Conservation (phyloP, 2,329 filamentous ascomycete species). For the Penicillium sp. region DNA sequence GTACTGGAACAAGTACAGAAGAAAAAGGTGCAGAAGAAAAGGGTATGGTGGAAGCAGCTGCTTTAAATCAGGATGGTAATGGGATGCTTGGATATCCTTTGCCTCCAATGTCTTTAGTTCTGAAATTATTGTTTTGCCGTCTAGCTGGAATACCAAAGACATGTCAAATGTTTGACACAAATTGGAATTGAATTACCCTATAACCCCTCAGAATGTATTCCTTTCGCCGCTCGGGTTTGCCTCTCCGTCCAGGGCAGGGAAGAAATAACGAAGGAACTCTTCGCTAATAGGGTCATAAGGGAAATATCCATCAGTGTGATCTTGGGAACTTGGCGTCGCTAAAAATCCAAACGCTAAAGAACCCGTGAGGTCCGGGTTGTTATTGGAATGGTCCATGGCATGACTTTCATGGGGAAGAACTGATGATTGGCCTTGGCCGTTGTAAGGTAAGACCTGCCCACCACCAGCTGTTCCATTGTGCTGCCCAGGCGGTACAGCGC, state of each 20-base stretch:
- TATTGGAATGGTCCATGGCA: background rate
- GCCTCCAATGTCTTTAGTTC: no score
- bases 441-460: background rate
- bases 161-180: no score
- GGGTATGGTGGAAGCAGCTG: no score
- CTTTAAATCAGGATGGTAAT: no score
- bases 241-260: background rate
- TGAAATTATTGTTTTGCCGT: no score
- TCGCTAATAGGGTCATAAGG: background rate
- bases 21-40: no score
- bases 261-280: background rate
- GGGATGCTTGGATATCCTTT: no score
- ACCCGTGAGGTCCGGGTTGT: background rate
- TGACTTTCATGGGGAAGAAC: background rate
- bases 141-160: no score
- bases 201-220: background rate
- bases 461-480: no score
- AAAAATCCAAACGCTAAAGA: background rate
- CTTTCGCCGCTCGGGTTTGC: background rate
- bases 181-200: no score
- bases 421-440: background rate
- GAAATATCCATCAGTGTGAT: background rate
- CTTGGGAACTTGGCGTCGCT: background rate
- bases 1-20: no score
- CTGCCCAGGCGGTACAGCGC: background rate